phyloP scores from a whole-genome alignment of 192 early-diverging fungal species.

The Linnemannia schmuckeri region DNA sequence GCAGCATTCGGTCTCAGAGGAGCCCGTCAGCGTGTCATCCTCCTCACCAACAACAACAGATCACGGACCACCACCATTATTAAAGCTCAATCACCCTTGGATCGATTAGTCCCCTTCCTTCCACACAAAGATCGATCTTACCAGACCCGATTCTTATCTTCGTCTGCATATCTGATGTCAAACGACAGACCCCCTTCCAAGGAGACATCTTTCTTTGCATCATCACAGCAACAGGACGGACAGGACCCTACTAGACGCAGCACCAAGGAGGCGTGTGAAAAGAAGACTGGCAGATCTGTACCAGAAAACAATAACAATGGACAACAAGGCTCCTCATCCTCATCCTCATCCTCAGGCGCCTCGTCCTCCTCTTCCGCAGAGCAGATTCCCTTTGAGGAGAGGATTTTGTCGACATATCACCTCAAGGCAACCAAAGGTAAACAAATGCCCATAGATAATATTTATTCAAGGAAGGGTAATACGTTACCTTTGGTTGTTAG shows the following conservation, averaged over 20 bases:
- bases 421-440: conserved; percentile 15
- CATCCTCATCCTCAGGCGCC: background rate
- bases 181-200: conserved; percentile 1
- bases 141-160: background rate
- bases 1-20: background rate
- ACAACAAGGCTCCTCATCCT: background rate
- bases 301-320: background rate
- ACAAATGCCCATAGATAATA: background rate
- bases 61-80: background rate
- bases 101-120: background rate
- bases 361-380: background rate
- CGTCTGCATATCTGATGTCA: background rate
- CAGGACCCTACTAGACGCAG: background rate
- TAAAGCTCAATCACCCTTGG: background rate
- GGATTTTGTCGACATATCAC: conserved; percentile 23
- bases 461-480: background rate
- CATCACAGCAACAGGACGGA: background rate
- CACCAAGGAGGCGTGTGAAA: background rate
- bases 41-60: background rate
- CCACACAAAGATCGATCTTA: background rate
- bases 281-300: background rate
- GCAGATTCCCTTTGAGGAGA: conserved; percentile 15
- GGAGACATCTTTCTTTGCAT: conserved; percentile 9
- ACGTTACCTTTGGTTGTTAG: background rate
- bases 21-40: background rate